Percentiles rank a stretch among this genome's conserved stretches.
Conservation (phyloP, 2,329 filamentous ascomycete genomes). For the Lithohypha guttulata region DNA sequence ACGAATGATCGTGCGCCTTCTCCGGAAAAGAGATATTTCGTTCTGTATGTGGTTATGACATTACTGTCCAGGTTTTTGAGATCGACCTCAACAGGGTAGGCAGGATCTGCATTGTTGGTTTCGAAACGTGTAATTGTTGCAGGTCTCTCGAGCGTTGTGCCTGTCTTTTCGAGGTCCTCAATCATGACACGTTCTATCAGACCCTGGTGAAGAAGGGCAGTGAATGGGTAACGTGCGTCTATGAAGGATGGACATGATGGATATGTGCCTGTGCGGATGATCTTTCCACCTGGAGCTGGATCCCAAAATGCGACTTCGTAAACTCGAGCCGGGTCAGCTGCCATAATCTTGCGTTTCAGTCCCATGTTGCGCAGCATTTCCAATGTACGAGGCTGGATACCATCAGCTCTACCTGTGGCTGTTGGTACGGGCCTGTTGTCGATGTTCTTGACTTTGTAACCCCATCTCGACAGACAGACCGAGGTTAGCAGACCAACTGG, state of each 20-base stretch:
- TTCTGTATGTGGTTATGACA: constrained; percentile 51
- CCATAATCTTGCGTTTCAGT: constrained; percentile 79
- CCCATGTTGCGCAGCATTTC: constrained; percentile 85
- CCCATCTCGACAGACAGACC: constrained; percentile 80
- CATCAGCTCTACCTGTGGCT: constrained; percentile 75
- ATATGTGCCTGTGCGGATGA: constrained; percentile 58
- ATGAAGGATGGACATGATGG: constrained; percentile 79
- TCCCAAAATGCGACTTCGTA: constrained; percentile 62
- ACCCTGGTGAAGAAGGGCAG: constrained; percentile 52
- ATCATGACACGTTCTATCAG: constrained; percentile 53
- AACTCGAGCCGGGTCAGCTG: constrained; percentile 73
- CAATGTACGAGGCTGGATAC: constrained; percentile 80
- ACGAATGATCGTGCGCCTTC: constrained; percentile 53
- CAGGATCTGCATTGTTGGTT: constrained; percentile 49
- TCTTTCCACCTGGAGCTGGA: constrained; percentile 43
- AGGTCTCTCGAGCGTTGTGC: constrained; percentile 45
- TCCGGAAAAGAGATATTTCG: constrained; percentile 54
- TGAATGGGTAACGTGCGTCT: constrained; percentile 54
- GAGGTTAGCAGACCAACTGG: constrained; percentile 81
- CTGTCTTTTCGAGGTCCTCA: constrained; percentile 50
- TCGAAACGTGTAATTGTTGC: constrained; percentile 53
- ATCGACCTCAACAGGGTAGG: constrained; percentile 71
- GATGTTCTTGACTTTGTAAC: constrained; percentile 90
- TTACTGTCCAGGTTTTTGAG: constrained; percentile 67
- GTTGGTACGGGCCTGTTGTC: constrained; percentile 83